Evolutionary conservation across 2,329 filamentous ascomycete species (phyloP).

Genomic region (Pseudocercospora fijiensis): DNA sequence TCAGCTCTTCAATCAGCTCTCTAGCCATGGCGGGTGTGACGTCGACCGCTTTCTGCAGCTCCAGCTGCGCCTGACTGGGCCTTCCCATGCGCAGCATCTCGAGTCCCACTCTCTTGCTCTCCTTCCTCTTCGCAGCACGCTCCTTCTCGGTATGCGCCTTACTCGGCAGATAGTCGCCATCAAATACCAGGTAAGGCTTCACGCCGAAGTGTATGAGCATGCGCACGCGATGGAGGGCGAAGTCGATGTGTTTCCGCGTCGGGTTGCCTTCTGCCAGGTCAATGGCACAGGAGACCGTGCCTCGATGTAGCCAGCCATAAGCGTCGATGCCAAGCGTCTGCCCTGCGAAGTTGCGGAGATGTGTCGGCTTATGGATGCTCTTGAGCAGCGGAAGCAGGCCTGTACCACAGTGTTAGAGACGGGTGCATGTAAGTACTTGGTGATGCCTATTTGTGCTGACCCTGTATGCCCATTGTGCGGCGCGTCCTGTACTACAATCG

Average conservation of each 20-base stretch:
- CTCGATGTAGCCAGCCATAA: conserved; percentile 97
- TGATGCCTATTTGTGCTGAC: conserved; percentile 21
- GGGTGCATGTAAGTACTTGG: neutral
- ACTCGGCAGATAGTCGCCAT: conserved; percentile 91
- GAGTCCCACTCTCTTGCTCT: conserved; percentile 71
- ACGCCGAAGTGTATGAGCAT: conserved; percentile 95
- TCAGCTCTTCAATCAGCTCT: conserved; percentile 86
- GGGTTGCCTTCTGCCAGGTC: conserved; percentile 87
- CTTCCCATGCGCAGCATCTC: conserved; percentile 82
- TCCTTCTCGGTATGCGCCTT: conserved; percentile 84
- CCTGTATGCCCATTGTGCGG: conserved; percentile 41
- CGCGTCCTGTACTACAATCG: neutral
- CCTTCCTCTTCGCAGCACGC: conserved; percentile 70
- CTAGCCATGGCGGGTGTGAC: conserved; percentile 95
- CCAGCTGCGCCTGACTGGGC: conserved; percentile 72
- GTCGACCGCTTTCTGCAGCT: conserved; percentile 93
- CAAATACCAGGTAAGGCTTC: conserved; percentile 93
- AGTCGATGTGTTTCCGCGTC: conserved; percentile 85
- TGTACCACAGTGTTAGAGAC: conserved; percentile 37
- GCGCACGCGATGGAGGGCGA: conserved; percentile 81
- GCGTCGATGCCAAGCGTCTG: conserved; percentile 93
- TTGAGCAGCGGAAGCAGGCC: conserved; percentile 89
- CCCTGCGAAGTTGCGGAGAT: conserved; percentile 81
- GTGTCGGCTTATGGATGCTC: conserved; percentile 87
- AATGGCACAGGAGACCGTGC: conserved; percentile 83